phyloP scores from a whole-genome alignment of 2,329 filamentous ascomycete species.

The Pseudogymnoascus sp. region DNA sequence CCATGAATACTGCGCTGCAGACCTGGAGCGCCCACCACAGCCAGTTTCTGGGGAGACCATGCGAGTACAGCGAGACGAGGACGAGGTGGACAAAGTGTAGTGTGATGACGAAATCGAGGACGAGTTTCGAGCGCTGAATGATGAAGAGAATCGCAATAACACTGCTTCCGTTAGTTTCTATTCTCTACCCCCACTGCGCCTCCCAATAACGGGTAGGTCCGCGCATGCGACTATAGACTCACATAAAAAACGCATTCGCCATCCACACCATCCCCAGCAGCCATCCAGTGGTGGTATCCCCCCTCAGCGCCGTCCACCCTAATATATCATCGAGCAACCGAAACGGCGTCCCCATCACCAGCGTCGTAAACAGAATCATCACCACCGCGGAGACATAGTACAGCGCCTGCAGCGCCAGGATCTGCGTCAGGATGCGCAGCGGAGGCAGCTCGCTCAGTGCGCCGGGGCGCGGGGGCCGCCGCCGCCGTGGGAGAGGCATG shows the following conservation, averaged over 20 bases:
- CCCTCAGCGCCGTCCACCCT: slow-evolving; percentile 54
- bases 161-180: slow-evolving; percentile 37
- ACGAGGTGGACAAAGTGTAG: slow-evolving; percentile 77
- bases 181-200: no score
- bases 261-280: slow-evolving; percentile 61
- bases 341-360: slow-evolving; percentile 55
- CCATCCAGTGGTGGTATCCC: slow-evolving; percentile 63
- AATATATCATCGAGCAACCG: slow-evolving; percentile 46
- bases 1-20: slow-evolving; percentile 54
- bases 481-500: slow-evolving; percentile 41
- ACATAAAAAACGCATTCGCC: slow-evolving; percentile 56
- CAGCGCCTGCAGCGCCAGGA: slow-evolving; percentile 52
- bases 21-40: slow-evolving; percentile 79
- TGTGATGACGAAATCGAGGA: slow-evolving; percentile 89
- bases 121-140: slow-evolving; percentile 82
- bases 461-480: slow-evolving; percentile 55
- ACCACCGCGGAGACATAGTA: slow-evolving; percentile 55
- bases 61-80: slow-evolving; percentile 69
- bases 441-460: slow-evolving; percentile 59
- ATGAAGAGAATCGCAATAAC: slow-evolving; percentile 75
- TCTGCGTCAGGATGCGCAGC: slow-evolving; percentile 58
- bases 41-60: slow-evolving; percentile 62
- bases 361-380: slow-evolving; percentile 58
- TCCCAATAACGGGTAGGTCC: no score
- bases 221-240: no score